These are phyloP conservation scores for Brettanomyces bruxellensis DNA, from an alignment of 805 yeast genomes.

Conservation along the genomic window DNA sequence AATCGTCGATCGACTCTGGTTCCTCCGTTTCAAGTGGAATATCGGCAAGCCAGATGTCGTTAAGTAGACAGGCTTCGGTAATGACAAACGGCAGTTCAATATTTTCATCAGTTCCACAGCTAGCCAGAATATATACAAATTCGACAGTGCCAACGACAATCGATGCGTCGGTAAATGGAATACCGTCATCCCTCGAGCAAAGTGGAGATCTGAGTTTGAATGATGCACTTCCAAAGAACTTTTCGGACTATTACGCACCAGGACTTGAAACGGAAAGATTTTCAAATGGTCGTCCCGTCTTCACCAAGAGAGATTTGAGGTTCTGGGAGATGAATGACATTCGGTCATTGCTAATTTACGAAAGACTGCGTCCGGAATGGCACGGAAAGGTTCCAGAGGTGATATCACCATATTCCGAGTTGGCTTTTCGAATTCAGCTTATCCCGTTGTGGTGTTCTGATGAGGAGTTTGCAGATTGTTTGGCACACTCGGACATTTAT, in stretches of 20 bases:
- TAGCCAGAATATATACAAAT: constrained; percentile 21
- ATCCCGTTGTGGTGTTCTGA: constrained; percentile 48
- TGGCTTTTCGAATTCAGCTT: constrained; percentile 36
- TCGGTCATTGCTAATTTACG: constrained; percentile 52
- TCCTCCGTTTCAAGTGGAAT: neutral
- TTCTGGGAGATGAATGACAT: constrained; percentile 70
- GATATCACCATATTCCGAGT: constrained; percentile 20
- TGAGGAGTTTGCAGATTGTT: constrained; percentile 34
- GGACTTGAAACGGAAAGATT: constrained; percentile 42
- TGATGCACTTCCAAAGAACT: constrained; percentile 45
- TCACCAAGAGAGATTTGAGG: constrained; percentile 51
- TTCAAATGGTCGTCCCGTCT: constrained; percentile 51
- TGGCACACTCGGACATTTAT: constrained; percentile 57
- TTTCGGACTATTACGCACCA: constrained; percentile 48
- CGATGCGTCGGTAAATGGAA: neutral
- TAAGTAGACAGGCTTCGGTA: constrained; percentile 6
- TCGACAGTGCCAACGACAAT: constrained; percentile 8
- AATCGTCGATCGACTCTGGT: constrained; percentile 17
- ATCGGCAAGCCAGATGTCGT: constrained; percentile 4
- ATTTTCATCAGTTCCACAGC: constrained; percentile 13
- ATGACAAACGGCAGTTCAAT: constrained; percentile 11
- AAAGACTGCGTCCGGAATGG: constrained; percentile 47
- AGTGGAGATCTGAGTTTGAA: constrained; percentile 25
- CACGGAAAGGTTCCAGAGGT: constrained; percentile 39
- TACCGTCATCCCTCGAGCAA: neutral